Base-by-base conservation (phyloP, 345 rosid species). In the Hibiscus syriacus region DNA sequence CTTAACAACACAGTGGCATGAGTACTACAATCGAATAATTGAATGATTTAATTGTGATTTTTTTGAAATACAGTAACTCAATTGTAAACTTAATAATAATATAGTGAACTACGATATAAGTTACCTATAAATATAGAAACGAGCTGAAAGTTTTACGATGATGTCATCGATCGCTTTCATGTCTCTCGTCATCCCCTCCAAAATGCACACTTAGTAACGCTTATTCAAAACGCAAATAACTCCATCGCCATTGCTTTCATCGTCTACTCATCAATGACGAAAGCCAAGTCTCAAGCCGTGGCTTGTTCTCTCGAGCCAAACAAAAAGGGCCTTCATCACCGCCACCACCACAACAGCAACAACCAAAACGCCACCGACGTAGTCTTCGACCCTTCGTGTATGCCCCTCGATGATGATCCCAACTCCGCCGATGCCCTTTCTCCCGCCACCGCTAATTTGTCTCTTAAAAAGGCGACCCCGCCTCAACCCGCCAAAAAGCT, bases 401-500 rank as follows among this genome's bases (percentile, higher is more conserved):
- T 82, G 78, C 39, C 80, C 34, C 78, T 79, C 63, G 86, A 83
- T 34, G 90, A 87, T 41, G 87, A 80, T 69, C 72, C 76, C 77
- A 83, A 74, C 67, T 73, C 81, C 19, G 57, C 32, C 19, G 61
- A 53, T 8, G 5, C 52, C 36, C 61, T 9, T 23, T 48, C 61
- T 53, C 79, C 79, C 48, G 77, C 82, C 59, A 77, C 90, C 29
- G 89, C 89, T 64, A 85, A 88, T 75, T 73, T 88, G 65, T 79
- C 88, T 50, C 87, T 90, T 52, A 88, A 88, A 75, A 88, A 88
- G 67, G 89, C 90, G 66, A 83, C 75, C 32, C 90, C 76, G 2
- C 87, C 89, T 58, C 89, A 84, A 77, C 90, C 90, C 23, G 72
- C 87, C 2, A 88, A 85, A 78, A 88, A 86, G 72, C 71, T 93